Percentiles rank a stretch among this genome's conserved stretches.
Evolutionary conservation across 2,329 filamentous ascomycete species (phyloP).

Genomic region (Colletotrichum zoysiae): DNA sequence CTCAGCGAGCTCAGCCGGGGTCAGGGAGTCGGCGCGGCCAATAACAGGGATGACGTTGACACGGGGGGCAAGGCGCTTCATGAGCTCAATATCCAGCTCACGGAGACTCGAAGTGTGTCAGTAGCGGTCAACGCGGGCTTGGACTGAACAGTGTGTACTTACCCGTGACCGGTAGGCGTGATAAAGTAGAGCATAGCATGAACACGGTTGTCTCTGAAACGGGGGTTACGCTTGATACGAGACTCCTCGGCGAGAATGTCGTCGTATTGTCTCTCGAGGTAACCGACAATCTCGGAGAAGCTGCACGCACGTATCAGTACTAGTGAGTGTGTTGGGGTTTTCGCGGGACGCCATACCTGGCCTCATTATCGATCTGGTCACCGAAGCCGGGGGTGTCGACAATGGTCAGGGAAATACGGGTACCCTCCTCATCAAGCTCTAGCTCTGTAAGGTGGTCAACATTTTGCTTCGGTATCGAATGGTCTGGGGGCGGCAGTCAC

Average conservation of each 20-base stretch:
- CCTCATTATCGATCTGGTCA: slow-evolving; percentile 99
- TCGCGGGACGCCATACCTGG: slow-evolving; percentile 71
- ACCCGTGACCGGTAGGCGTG: slow-evolving; percentile 96
- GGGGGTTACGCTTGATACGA: slow-evolving; percentile 99
- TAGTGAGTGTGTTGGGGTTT: no score
- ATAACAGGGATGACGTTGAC: slow-evolving; percentile 99
- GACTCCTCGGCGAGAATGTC: slow-evolving; percentile 99
- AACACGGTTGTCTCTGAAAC: slow-evolving; percentile 99
- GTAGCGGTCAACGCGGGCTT: neutral
- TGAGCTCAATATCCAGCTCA: slow-evolving; percentile 98
- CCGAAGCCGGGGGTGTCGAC: slow-evolving; percentile 99
- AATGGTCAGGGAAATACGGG: slow-evolving; percentile 96
- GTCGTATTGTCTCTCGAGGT: slow-evolving; percentile 99
- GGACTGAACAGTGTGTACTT: slow-evolving; percentile 49
- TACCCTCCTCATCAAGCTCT: slow-evolving; percentile 97
- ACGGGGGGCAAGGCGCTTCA: slow-evolving; percentile 98
- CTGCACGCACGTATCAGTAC: slow-evolving; percentile 58
- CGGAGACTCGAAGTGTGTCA: slow-evolving; percentile 75
- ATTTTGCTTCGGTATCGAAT: neutral
- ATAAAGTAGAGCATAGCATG: slow-evolving; percentile 99
- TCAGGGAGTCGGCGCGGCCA: slow-evolving; percentile 97
- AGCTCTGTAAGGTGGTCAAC: slow-evolving; percentile 72
- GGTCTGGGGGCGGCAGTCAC: slow-evolving; percentile 33
- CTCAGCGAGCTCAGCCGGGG: slow-evolving; percentile 94
- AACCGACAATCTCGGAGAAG: slow-evolving; percentile 97